Evolutionary conservation across 1,284 basidiomycete species (phyloP).

Genomic region (Xerocomus amazonicus): DNA sequence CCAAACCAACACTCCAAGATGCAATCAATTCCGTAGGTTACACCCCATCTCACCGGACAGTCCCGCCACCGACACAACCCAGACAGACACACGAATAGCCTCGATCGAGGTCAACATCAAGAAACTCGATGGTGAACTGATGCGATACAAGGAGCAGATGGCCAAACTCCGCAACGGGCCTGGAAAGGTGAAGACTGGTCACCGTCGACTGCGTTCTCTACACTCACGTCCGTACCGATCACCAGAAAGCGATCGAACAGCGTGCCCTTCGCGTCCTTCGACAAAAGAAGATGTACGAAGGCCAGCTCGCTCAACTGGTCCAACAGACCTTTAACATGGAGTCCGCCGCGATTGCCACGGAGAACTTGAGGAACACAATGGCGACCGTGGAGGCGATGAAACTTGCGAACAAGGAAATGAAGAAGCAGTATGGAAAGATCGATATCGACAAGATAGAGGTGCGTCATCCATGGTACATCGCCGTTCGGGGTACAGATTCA

Average conservation of each 20-base stretch:
- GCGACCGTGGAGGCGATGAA: conserved; percentile 99
- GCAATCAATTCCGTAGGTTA: conserved; percentile 81
- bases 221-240: not conserved
- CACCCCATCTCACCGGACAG: not conserved
- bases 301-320: conserved; percentile 84
- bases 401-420: conserved; percentile 95
- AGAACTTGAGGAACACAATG: conserved; percentile 99
- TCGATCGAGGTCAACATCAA: conserved; percentile 96
- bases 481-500: not conserved
- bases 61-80: conserved; percentile 18
- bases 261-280: conserved; percentile 92
- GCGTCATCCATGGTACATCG: conserved; percentile 21
- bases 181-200: conserved; percentile 69
- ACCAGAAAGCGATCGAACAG: conserved; percentile 86
- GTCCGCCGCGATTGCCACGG: conserved; percentile 91
- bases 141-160: conserved; percentile 95
- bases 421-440: conserved; percentile 96
- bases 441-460: conserved; percentile 99
- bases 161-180: conserved; percentile 90
- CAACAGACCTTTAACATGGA: conserved; percentile 99
- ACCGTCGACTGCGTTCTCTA: not conserved
- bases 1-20: conserved; percentile 85
- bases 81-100: conserved; percentile 89
- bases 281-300: conserved; percentile 96
- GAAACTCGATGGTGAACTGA: conserved; percentile 93